phyloP scores from a whole-genome alignment of 2,329 filamentous ascomycete species.

The Blastomyces silverae region DNA sequence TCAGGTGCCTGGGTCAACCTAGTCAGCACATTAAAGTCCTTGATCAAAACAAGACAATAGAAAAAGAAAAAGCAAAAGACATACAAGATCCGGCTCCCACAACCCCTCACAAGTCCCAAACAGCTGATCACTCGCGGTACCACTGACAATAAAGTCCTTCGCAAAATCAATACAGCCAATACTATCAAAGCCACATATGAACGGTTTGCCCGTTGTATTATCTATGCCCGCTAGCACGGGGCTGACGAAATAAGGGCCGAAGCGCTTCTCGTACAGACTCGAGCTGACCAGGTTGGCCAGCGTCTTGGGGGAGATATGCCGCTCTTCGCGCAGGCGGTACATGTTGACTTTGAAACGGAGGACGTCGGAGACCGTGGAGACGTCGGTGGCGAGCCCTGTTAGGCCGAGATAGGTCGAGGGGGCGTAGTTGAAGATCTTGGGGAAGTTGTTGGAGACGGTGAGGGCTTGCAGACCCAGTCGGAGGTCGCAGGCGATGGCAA shows the following conservation, averaged over 20 bases:
- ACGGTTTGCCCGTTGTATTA: conserved; percentile 85
- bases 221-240: conserved; percentile 94
- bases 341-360: conserved; percentile 99
- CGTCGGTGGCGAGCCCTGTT: conserved; percentile 92
- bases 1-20: conserved; percentile 62
- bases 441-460: conserved; percentile 98
- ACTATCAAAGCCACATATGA: conserved; percentile 98
- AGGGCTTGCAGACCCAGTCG: conserved; percentile 93
- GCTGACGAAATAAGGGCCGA: conserved; percentile 93
- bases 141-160: conserved; percentile 97
- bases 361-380: conserved; percentile 87
- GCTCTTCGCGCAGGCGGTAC: conserved; percentile 97
- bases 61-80: conserved; percentile 29
- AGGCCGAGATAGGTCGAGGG: conserved; percentile 86
- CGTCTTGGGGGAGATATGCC: conserved; percentile 86
- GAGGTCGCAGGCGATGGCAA: conserved; percentile 98
- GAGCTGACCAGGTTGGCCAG: conserved; percentile 93
- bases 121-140: conserved; percentile 92
- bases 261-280: conserved; percentile 87
- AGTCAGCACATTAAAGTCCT: neutral
- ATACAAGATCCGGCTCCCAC: conserved; percentile 94
- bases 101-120: conserved; percentile 98
- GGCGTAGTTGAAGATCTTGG: conserved; percentile 98
- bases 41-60: neutral
- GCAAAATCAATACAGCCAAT: conserved; percentile 99